These are phyloP conservation scores for Bruguiera parviflora DNA, from an alignment of 345 rosid species.

Conservation along the genomic window DNA sequence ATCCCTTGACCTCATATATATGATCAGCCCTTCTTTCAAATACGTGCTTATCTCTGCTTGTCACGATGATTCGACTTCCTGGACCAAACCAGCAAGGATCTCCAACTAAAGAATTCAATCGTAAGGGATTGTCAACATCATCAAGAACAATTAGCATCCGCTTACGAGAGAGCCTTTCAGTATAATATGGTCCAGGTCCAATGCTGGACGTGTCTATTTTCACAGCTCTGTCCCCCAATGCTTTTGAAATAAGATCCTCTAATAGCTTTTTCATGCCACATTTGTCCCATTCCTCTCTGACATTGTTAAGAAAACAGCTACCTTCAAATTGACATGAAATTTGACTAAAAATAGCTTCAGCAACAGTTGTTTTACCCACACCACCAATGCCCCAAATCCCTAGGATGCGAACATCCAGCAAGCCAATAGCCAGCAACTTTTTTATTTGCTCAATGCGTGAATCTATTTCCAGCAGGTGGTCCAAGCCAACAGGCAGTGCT, in stretches of 20 bases:
- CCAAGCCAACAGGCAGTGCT: not conserved
- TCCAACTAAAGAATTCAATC: not conserved
- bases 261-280: not conserved
- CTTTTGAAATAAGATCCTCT: not conserved
- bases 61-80: not conserved
- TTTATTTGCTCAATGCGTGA: not conserved
- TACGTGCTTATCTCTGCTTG: not conserved
- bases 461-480: not conserved
- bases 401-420: not conserved
- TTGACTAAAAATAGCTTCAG: not conserved
- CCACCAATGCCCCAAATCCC: slow-evolving; percentile 1
- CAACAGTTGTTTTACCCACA: not conserved
- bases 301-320: not conserved
- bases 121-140: not conserved
- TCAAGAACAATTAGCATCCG: not conserved
- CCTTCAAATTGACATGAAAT: not conserved
- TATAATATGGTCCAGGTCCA: not conserved
- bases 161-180: not conserved
- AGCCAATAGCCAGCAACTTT: not conserved
- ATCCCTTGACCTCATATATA: not conserved
- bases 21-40: not conserved
- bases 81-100: not conserved
- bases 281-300: not conserved
- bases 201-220: not conserved
- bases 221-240: not conserved